Conservation (phyloP, 306 rosid species). For the Oemleria cerasiformis region DNA sequence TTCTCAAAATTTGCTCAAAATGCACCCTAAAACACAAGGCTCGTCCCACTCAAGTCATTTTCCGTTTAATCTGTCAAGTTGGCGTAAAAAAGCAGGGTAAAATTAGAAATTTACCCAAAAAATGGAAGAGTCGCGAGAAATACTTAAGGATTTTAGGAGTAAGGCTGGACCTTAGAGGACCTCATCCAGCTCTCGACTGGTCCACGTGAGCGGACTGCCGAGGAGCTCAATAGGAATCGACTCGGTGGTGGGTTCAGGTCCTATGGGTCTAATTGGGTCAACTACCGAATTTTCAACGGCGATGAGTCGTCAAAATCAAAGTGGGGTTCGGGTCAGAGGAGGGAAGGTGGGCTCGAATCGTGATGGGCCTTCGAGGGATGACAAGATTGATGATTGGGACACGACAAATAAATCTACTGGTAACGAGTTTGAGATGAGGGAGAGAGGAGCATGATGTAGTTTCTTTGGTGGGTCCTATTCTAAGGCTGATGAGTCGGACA, state of each 20-base stretch:
- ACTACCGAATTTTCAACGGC: constrained; percentile 27
- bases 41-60: no score
- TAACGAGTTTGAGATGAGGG: constrained; percentile 55
- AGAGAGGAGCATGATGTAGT: constrained; percentile 46
- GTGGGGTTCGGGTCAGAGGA: constrained; percentile 76
- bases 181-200: constrained; percentile 67
- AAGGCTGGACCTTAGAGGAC: constrained; percentile 38
- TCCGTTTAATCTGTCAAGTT: no score
- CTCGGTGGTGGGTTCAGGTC: constrained; percentile 63
- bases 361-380: constrained; percentile 82
- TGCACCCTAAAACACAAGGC: no score
- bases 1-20: no score
- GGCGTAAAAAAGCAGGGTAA: no score
- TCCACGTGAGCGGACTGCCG: constrained; percentile 84
- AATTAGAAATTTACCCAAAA: no score
- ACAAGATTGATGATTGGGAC: constrained; percentile 83
- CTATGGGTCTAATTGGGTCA: constrained; percentile 35
- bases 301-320: constrained; percentile 61
- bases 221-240: constrained; percentile 62
- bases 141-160: no score
- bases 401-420: constrained; percentile 61
- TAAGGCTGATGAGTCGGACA: constrained; percentile 80
- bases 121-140: no score
- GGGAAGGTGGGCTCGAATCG: constrained; percentile 39
- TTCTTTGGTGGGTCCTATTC: constrained; percentile 69